Percentiles rank a stretch among this genome's conserved stretches.
Conservation (phyloP, 1,139 yeast species). For the Saccharomyces hybrid region DNA sequence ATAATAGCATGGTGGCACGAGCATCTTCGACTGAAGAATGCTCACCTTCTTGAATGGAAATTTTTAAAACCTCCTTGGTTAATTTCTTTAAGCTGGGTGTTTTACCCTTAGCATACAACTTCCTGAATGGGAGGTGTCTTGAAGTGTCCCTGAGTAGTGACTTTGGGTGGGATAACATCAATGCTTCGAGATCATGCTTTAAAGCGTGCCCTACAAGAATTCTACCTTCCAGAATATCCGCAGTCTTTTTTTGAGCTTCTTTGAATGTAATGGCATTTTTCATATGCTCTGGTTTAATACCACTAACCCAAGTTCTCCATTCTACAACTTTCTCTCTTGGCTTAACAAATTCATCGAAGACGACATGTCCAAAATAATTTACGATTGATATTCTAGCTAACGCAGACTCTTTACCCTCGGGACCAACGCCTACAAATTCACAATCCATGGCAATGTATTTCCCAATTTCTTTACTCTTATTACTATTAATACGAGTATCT, state of each 20-base stretch:
- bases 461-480: slow-evolving; percentile 43
- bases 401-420: slow-evolving; percentile 58
- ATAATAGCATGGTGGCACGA: slow-evolving; percentile 74
- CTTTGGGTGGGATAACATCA: slow-evolving; percentile 62
- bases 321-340: slow-evolving; percentile 76
- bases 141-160: slow-evolving; percentile 68
- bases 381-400: slow-evolving; percentile 85
- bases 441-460: slow-evolving; percentile 80
- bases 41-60: slow-evolving; percentile 63
- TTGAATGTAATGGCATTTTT: slow-evolving; percentile 54
- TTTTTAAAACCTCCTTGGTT: slow-evolving; percentile 46
- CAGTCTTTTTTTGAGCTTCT: slow-evolving; percentile 55
- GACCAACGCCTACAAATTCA: slow-evolving; percentile 90
- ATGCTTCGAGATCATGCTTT: slow-evolving; percentile 64
- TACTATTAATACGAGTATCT: slow-evolving; percentile 9
- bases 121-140: slow-evolving; percentile 49
- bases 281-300: slow-evolving; percentile 67
- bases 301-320: slow-evolving; percentile 95
- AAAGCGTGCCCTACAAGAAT: slow-evolving; percentile 82
- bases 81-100: slow-evolving; percentile 69
- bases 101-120: slow-evolving; percentile 49
- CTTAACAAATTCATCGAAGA: slow-evolving; percentile 66
- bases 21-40: slow-evolving; percentile 94
- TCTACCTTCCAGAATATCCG: slow-evolving; percentile 42
- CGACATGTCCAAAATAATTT: slow-evolving; percentile 65